phyloP scores from a whole-genome alignment of 2,329 filamentous ascomycete genomes.

The Aspergillus candidus region DNA sequence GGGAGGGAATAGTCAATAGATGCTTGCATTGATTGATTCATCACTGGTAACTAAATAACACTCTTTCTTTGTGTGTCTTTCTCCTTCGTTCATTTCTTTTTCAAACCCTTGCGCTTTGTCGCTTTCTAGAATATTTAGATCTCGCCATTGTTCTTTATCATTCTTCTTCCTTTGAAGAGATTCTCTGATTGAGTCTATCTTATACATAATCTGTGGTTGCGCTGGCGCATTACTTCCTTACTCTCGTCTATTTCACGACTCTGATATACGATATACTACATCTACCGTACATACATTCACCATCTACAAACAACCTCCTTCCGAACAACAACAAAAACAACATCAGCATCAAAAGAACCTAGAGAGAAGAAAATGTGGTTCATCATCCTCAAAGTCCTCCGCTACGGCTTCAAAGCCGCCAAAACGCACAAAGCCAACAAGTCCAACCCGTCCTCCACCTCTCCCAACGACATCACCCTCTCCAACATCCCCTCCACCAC shows the following conservation, averaged over 20 bases:
- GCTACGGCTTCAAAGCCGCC: constrained; percentile 23
- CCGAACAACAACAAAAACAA: neutral
- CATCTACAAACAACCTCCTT: neutral
- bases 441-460: too few species aligned
- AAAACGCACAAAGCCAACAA: constrained; percentile 28
- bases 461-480: constrained; percentile 9
- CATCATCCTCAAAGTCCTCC: constrained; percentile 23
- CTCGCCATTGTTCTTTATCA: too few species aligned
- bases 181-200: too few species aligned
- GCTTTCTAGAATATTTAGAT: too few species aligned
- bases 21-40: too few species aligned
- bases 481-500: constrained; percentile 13
- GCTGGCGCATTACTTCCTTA: constrained; percentile 10
- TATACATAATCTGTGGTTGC: constrained; percentile 3
- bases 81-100: too few species aligned
- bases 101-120: too few species aligned
- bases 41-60: too few species aligned
- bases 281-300: neutral
- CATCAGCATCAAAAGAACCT: neutral
- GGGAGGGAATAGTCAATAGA: too few species aligned
- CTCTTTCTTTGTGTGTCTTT: too few species aligned
- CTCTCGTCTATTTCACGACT: neutral
- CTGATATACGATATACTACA: neutral
- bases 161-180: too few species aligned
- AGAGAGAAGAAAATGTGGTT: constrained; percentile 21